A percentile compares a stretch with the other conserved stretches of the same genome.
phyloP scores from a whole-genome alignment of 1,139 yeast genomes.

The Hansenula sp. region DNA sequence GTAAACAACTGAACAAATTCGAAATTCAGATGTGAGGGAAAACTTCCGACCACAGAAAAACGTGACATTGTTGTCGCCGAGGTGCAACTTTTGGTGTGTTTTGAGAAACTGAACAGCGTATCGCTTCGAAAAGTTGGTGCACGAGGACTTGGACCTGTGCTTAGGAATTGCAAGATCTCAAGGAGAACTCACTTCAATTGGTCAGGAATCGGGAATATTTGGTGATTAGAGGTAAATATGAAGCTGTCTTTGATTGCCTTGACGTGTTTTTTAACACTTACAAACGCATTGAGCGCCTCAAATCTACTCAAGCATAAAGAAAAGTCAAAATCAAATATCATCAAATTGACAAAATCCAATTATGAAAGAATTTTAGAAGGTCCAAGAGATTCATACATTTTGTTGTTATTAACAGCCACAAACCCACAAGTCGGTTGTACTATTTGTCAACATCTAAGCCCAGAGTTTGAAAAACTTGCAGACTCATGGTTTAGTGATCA shows the following conservation, averaged over 20 bases:
- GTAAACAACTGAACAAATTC: no score
- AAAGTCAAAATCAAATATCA: slow-evolving; percentile 30
- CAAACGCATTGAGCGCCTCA: slow-evolving; percentile 20
- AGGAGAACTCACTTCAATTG: no score
- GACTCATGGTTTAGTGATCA: slow-evolving; percentile 54
- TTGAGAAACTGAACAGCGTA: slow-evolving; percentile 2
- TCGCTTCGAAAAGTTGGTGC: neutral
- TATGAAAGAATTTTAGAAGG: slow-evolving; percentile 58
- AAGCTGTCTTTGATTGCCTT: neutral
- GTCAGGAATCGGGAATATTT: neutral
- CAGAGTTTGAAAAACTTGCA: slow-evolving; percentile 59
- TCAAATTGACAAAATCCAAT: slow-evolving; percentile 57
- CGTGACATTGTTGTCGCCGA: neutral
- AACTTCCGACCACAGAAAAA: no score
- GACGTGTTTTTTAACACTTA: slow-evolving; percentile 2
- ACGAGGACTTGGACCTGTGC: neutral
- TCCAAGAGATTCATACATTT: slow-evolving; percentile 62
- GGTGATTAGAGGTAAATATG: neutral
- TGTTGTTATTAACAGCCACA: slow-evolving; percentile 72
- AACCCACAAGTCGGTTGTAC: slow-evolving; percentile 72
- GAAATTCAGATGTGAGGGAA: no score
- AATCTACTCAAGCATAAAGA: slow-evolving; percentile 18
- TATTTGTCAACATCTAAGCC: slow-evolving; percentile 68
- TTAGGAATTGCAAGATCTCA: neutral
- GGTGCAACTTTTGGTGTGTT: neutral